Evolutionary conservation across 2,329 filamentous ascomycete genomes (phyloP).

Genomic region (Phialemonium atrogriseum): DNA sequence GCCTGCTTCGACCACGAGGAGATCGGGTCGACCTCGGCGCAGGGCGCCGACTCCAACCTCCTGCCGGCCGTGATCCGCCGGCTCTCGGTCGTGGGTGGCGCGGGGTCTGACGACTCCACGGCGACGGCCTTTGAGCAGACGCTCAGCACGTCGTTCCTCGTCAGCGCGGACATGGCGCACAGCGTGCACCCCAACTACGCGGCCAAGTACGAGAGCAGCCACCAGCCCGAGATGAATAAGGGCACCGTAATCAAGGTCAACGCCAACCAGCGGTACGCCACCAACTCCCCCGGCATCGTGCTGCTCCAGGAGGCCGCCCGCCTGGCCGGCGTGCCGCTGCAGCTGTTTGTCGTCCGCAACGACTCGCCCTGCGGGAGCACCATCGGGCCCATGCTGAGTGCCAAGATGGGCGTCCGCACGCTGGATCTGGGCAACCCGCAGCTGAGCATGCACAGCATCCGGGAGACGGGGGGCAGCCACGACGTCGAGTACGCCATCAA

Average conservation of each 20-base stretch:
- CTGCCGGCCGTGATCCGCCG: slow-evolving; percentile 81
- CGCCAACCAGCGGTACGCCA: slow-evolving; percentile 93
- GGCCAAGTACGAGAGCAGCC: slow-evolving; percentile 82
- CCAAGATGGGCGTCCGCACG: slow-evolving; percentile 77
- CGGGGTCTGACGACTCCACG: slow-evolving; percentile 28
- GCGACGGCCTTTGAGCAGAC: slow-evolving; percentile 90
- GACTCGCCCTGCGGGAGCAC: slow-evolving; percentile 92
- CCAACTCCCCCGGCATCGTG: slow-evolving; percentile 91
- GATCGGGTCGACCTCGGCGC: slow-evolving; percentile 84
- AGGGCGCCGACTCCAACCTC: slow-evolving; percentile 88
- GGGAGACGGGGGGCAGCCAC: slow-evolving; percentile 81
- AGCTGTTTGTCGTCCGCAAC: slow-evolving; percentile 94
- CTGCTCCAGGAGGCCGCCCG: slow-evolving; percentile 81
- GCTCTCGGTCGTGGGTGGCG: slow-evolving; percentile 68
- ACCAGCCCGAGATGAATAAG: slow-evolving; percentile 92
- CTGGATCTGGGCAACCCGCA: slow-evolving; percentile 92
- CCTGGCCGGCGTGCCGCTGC: slow-evolving; percentile 69
- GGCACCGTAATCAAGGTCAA: slow-evolving; percentile 97
- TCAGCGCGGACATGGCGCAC: slow-evolving; percentile 97
- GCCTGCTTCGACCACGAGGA: slow-evolving; percentile 97
- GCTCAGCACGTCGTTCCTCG: slow-evolving; percentile 79
- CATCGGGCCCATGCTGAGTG: slow-evolving; percentile 93
- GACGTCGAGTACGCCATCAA: slow-evolving; percentile 82
- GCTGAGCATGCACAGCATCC: slow-evolving; percentile 93
- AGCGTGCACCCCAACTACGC: slow-evolving; percentile 92